Conservation (phyloP, 164 flowering plant species). For the Amborella trichopoda region DNA sequence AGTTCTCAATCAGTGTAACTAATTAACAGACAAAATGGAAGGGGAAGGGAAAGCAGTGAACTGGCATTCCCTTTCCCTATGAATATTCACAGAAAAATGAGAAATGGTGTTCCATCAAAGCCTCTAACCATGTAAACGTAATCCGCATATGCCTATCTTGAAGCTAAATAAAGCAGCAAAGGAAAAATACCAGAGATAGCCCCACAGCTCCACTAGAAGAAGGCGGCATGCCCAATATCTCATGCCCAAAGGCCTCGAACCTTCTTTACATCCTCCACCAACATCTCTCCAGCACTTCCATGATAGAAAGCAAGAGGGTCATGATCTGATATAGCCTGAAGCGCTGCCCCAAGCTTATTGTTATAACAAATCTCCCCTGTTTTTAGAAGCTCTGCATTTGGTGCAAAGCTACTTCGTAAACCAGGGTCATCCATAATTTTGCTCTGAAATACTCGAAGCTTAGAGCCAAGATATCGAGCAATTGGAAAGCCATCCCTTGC, state of each 20-base stretch:
- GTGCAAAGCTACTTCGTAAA: slow-evolving; percentile 53
- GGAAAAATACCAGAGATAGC: slow-evolving; percentile 71
- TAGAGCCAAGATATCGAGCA: slow-evolving; percentile 32
- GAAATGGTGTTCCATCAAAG: too few relatives aligned
- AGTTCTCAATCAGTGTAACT: too few relatives aligned
- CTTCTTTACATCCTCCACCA: slow-evolving; percentile 59
- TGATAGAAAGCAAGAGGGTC: slow-evolving; percentile 74
- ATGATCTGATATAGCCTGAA: slow-evolving; percentile 54
- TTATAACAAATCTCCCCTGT: slow-evolving; percentile 73
- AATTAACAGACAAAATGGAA: too few relatives aligned
- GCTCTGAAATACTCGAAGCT: slow-evolving; percentile 7
- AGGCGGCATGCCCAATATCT: slow-evolving; percentile 83
- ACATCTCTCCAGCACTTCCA: slow-evolving; percentile 58
- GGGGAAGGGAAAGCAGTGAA: too few relatives aligned
- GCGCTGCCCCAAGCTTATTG: slow-evolving; percentile 46
- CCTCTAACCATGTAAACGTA: too few relatives aligned
- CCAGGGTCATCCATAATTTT: slow-evolving; percentile 57
- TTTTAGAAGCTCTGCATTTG: slow-evolving; percentile 46
- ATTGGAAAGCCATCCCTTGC: slow-evolving; percentile 67
- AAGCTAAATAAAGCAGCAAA: too few relatives aligned
- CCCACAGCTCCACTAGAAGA: slow-evolving; percentile 96
- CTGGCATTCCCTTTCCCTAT: too few relatives aligned
- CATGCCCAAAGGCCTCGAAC: slow-evolving; percentile 93
- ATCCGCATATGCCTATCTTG: too few relatives aligned
- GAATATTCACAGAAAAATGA: too few relatives aligned